Base-by-base conservation (phyloP, 805 yeast species). In the Candida orba region DNA sequence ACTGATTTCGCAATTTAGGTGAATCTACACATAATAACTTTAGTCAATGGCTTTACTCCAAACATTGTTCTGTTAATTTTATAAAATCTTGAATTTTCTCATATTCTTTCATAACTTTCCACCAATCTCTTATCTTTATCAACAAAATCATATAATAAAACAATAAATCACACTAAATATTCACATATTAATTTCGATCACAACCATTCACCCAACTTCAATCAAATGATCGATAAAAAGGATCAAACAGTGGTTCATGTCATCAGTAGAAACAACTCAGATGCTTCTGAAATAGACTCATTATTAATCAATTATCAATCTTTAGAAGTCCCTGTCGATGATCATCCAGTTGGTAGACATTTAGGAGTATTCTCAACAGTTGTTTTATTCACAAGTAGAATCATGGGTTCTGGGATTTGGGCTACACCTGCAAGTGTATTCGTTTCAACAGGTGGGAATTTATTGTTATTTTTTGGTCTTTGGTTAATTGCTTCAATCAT, bases 381-480 rank as follows among this genome's bases (percentile, higher is more conserved):
- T 34, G 71, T 81, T 36, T 62, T 82, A 45, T 79, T 81, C 52
- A 70, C 84, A 7, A 77, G 86, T 14, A 65, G 90, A 47, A 84
- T 84, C 35, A 66, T 84, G 12, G 93, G 95, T 0, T 80, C 89
- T 0, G 93, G 93, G 0, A 83, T 84, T 8, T 81, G 84, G 65
- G 81, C 89, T 8, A 76, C 81, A 1, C 82, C 90, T 0, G 73
- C 84, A 17, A 75, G 81, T 23, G 75, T 84, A 27, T 81, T 76
- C 53, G 72, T 47, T 15, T 83, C 81, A 50, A 76, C 78, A 52
- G 90, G 90, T 23, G 81, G 86, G 13, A 80, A 84, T 9, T 76
- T 81, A 2, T 62, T 70, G 18, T 53, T 81, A 30, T 84, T 81
- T 57, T 72, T 82, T 38, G 46, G 66, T 0, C 73, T 84, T 1